These are phyloP conservation scores for Yarrowia sp. DNA, from an alignment of 805 yeast species.

Conservation along the genomic window DNA sequence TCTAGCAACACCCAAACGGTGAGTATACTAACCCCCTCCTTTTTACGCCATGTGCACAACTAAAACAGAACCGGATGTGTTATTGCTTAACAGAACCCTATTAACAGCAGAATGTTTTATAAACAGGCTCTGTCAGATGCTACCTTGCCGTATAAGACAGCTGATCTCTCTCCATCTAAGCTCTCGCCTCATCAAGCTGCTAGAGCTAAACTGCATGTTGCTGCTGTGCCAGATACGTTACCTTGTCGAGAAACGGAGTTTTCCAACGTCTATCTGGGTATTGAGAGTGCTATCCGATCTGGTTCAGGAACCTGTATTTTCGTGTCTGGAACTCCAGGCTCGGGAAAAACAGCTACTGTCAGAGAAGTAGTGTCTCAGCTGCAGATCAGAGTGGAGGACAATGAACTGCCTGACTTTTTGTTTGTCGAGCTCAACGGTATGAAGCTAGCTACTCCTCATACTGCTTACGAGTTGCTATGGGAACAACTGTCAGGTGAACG, in stretches of 20 bases:
- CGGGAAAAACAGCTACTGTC: conserved; percentile 93
- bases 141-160: conserved; percentile 18
- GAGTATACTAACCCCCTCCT: neutral
- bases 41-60: neutral
- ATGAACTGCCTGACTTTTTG: conserved; percentile 52
- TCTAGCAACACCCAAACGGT: conserved; percentile 23
- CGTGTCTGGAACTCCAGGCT: conserved; percentile 96
- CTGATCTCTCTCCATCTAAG: conserved; percentile 18
- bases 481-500: conserved; percentile 56
- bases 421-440: conserved; percentile 89
- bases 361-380: conserved; percentile 79
- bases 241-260: conserved; percentile 90
- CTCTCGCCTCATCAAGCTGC: conserved; percentile 36
- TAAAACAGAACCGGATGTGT: conserved; percentile 22
- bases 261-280: conserved; percentile 59
- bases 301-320: conserved; percentile 81
- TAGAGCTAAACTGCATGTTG: conserved; percentile 38
- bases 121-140: conserved; percentile 20
- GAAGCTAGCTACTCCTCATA: conserved; percentile 72
- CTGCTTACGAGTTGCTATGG: conserved; percentile 83
- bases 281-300: conserved; percentile 69
- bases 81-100: neutral
- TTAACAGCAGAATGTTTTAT: conserved; percentile 26
- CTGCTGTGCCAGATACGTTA: conserved; percentile 49
- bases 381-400: conserved; percentile 43